Percentiles rank a stretch among this genome's conserved stretches.
Evolutionary conservation across 257 asterid genomes (phyloP).

Genomic region (Solanum raphanifolium): DNA sequence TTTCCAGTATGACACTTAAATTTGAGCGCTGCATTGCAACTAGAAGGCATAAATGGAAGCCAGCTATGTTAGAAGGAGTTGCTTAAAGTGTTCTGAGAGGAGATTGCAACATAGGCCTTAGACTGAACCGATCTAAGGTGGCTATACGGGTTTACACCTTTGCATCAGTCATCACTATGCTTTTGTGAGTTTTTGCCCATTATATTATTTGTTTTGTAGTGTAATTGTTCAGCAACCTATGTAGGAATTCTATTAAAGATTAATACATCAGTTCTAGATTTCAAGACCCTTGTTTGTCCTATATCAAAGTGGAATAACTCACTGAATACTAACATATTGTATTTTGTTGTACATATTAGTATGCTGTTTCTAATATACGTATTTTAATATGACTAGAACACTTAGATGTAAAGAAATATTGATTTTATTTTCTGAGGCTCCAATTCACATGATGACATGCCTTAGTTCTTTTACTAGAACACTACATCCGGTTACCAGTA

Average conservation of each 20-base stretch:
- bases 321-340: background rate
- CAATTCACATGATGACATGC: background rate
- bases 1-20: conserved; percentile 73
- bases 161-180: background rate
- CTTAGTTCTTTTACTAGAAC: background rate
- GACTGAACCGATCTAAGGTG: background rate
- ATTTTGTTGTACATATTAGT: background rate
- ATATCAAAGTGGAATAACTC: background rate
- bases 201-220: background rate
- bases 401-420: background rate
- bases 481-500: background rate
- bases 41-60: background rate
- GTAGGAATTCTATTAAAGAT: background rate
- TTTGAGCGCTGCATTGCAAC: background rate
- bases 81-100: background rate
- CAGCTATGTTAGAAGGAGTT: background rate
- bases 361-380: background rate
- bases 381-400: background rate
- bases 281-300: background rate
- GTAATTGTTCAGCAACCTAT: background rate
- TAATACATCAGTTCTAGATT: background rate
- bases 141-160: background rate
- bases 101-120: background rate
- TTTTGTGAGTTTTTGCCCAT: background rate
- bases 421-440: background rate